Evolutionary conservation across 2,329 filamentous ascomycete species (phyloP).

Genomic region (Ophiostoma perfectum): DNA sequence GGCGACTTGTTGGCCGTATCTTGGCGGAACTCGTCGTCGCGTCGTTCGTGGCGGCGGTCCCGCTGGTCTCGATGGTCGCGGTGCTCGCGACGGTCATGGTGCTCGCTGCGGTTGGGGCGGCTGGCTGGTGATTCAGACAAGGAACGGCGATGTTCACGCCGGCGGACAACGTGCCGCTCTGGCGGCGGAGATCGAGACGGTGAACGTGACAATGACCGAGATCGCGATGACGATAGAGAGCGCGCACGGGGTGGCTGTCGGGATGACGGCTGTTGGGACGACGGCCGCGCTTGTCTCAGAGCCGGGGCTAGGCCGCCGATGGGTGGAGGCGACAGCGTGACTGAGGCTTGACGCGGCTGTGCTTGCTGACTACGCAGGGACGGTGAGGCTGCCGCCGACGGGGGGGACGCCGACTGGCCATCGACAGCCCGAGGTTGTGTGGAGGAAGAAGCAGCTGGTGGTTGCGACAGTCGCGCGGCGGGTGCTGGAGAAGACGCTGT

Average conservation of each 20-base stretch:
- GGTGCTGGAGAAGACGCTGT: not conserved
- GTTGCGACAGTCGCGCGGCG: not conserved
- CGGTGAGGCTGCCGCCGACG: conserved; percentile 2
- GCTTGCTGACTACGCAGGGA: not conserved
- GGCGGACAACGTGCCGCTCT: not conserved
- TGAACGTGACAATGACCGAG: not conserved
- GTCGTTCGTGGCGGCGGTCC: not conserved
- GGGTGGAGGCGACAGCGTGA: not conserved
- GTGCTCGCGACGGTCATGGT: not conserved
- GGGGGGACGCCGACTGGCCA: not conserved
- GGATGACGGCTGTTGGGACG: not conserved
- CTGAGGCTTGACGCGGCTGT: not conserved
- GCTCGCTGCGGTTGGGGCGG: not conserved
- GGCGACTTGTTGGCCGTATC: not conserved
- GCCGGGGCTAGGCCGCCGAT: not conserved
- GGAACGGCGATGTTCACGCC: conserved; percentile 6
- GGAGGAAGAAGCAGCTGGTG: too few species aligned
- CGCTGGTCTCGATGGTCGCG: not conserved
- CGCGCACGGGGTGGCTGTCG: not conserved
- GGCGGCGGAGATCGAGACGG: not conserved
- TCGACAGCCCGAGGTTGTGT: not conserved
- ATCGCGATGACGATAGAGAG: not conserved
- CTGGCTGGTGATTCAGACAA: not conserved
- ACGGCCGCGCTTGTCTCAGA: not conserved
- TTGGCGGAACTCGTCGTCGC: not conserved